Evolutionary conservation across 148 eudicot species (phyloP).

Genomic region (Simmondsia chinensis): DNA sequence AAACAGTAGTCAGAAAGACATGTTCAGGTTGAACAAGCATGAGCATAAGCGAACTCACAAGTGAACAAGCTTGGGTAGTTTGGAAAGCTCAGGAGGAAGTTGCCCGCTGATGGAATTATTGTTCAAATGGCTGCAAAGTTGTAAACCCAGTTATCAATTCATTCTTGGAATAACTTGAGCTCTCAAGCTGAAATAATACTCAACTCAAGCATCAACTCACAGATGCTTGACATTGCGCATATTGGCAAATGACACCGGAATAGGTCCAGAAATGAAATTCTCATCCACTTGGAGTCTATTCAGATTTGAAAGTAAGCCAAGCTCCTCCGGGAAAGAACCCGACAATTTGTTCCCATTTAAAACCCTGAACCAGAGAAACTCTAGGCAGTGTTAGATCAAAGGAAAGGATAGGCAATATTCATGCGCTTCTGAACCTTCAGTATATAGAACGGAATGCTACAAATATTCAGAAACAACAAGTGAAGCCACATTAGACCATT

Average conservation of each 20-base stretch:
- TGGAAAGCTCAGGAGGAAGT: slow-evolving; percentile 65
- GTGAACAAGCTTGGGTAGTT: slow-evolving; percentile 51
- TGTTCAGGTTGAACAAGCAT: slow-evolving; percentile 2
- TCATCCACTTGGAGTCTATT: slow-evolving; percentile 67
- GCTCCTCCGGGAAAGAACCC: slow-evolving; percentile 66
- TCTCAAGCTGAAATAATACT: background rate
- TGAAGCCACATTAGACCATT: too few relatives aligned
- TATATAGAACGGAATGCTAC: background rate
- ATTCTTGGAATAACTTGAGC: background rate
- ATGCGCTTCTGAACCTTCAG: background rate
- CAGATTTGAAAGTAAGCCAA: slow-evolving; percentile 54
- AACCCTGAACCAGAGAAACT: slow-evolving; percentile 40
- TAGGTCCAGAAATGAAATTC: slow-evolving; percentile 62
- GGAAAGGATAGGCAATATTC: background rate
- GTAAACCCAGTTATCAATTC: background rate
- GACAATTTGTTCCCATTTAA: slow-evolving; percentile 80
- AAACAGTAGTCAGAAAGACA: background rate
- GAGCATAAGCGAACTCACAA: slow-evolving; percentile 42
- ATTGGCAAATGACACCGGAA: slow-evolving; percentile 69
- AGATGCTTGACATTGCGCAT: slow-evolving; percentile 48
- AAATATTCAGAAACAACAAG: background rate
- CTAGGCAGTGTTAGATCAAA: slow-evolving; percentile 1
- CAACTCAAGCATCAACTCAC: slow-evolving; percentile 34
- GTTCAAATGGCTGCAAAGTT: slow-evolving; percentile 52
- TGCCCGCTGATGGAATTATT: slow-evolving; percentile 82